Evolutionary conservation across 2,329 filamentous ascomycete species (phyloP), one percentile per base, ranked within the genome.

Genomic region (Xylaria sp.): DNA sequence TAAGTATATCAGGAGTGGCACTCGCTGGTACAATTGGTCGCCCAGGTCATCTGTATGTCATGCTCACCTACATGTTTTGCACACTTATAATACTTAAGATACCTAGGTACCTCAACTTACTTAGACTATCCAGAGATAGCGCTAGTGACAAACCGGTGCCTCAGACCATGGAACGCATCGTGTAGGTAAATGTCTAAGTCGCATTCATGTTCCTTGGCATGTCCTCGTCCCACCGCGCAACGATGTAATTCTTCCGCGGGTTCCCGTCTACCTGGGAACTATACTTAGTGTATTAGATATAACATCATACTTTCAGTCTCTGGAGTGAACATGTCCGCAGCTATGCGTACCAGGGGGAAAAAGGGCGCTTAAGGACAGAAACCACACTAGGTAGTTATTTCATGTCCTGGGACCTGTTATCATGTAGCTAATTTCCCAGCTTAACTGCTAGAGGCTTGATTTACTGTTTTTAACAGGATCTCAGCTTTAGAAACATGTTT

Each of bases 341-440:
- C 28, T 28, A 28, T 6, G 28, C 28, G 28, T 28, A 28, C 28
- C 28, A 28, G 28, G 28, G 26, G 28, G 28, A 28, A 28, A 28
- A 28, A 28, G 5, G 28, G 28, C 28, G 28, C 28, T 28, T 3
- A 28, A 28, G 28, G 28, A 28, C 28, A 28, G 28, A 28, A 28
- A 6, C 28, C 28, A 28, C 28, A 28, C 28, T 33, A 33, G n/a
- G n/a, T n/a, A n/a, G 7, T 7, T 33, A 26, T 15, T 54, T 11
- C 53, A 31, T 64, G 10, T 42, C 53, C 53, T 57, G 51, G 44
- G 40, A 48, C 46, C 63, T 65, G 31, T 65, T 36, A 36, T 53
- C 13, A 59, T 59, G 63, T 56, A 59, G 56, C 48, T n/a, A 65
- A 60, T 60, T 60, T 65, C 56, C 48, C 57, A 26, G 23, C 23